Evolutionary conservation across 306 rosid genomes (phyloP).

Genomic region (Crotalaria pallida): DNA sequence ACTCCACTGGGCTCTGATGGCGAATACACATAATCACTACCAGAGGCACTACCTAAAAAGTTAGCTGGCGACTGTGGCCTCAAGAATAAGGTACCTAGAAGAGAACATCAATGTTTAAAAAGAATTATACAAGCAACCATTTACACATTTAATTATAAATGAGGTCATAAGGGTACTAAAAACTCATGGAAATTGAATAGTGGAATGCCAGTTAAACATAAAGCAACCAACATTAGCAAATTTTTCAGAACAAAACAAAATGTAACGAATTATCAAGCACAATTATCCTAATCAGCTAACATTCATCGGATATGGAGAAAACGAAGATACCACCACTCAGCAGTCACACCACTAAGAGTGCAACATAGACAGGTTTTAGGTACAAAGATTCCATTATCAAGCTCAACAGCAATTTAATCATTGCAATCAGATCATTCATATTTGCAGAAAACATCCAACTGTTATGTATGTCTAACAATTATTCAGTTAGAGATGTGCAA

Average conservation of each 20-base stretch:
- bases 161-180: constrained; percentile 7
- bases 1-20: constrained; percentile 70
- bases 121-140: not conserved
- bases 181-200: not conserved
- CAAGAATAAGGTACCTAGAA: constrained; percentile 62
- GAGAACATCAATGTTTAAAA: constrained; percentile 28
- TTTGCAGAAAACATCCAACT: not conserved
- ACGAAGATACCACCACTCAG: not conserved
- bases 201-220: not conserved
- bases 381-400: not conserved
- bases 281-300: not conserved
- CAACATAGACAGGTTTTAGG: not conserved
- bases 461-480: not conserved
- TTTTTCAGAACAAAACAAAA: not conserved
- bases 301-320: not conserved
- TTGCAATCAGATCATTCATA: not conserved
- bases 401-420: not conserved
- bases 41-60: constrained; percentile 42
- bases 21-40: constrained; percentile 51
- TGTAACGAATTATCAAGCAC: not conserved
- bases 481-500: constrained; percentile 1
- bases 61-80: constrained; percentile 67
- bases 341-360: not conserved
- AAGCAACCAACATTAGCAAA: not conserved
- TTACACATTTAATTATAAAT: not conserved